Percentiles rank a stretch among this genome's conserved stretches.
These are phyloP conservation scores for Dioscorea zingiberensis DNA, from an alignment of 106 monocot genomes.

Conservation along the genomic window DNA sequence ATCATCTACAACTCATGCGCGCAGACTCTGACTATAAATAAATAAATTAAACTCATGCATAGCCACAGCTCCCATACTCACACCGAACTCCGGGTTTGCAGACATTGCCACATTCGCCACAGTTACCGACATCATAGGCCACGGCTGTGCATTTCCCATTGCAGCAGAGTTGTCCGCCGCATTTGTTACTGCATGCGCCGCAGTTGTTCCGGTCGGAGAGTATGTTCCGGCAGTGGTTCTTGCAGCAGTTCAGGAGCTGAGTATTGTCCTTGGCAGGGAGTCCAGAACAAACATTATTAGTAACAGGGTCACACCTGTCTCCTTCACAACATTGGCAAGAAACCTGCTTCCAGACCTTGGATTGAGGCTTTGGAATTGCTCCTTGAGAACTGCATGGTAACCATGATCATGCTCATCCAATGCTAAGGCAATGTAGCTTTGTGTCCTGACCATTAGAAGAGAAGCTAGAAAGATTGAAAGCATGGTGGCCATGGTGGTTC, in stretches of 20 bases:
- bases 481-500: neutral
- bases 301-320: slow-evolving; percentile 6
- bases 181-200: slow-evolving; percentile 41
- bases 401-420: neutral
- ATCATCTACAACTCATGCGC: neutral
- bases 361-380: slow-evolving; percentile 9
- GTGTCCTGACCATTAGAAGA: neutral
- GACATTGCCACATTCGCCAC: slow-evolving; percentile 41
- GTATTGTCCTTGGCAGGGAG: slow-evolving; percentile 1
- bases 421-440: neutral
- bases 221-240: slow-evolving; percentile 29
- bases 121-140: slow-evolving; percentile 51
- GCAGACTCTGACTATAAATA: no score
- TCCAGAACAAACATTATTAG: slow-evolving; percentile 11
- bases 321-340: slow-evolving; percentile 11
- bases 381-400: neutral
- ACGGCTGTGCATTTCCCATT: slow-evolving; percentile 33
- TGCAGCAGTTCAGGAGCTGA: slow-evolving; percentile 34
- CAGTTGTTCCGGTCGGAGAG: slow-evolving; percentile 49
- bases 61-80: slow-evolving; percentile 54
- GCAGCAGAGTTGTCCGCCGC: slow-evolving; percentile 68
- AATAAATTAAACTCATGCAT: slow-evolving; percentile 18
- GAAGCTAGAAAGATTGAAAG: neutral
- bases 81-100: slow-evolving; percentile 33
- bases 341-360: slow-evolving; percentile 11